Base-by-base conservation (phyloP, 805 yeast species). In the Starmerella stigmatis region DNA sequence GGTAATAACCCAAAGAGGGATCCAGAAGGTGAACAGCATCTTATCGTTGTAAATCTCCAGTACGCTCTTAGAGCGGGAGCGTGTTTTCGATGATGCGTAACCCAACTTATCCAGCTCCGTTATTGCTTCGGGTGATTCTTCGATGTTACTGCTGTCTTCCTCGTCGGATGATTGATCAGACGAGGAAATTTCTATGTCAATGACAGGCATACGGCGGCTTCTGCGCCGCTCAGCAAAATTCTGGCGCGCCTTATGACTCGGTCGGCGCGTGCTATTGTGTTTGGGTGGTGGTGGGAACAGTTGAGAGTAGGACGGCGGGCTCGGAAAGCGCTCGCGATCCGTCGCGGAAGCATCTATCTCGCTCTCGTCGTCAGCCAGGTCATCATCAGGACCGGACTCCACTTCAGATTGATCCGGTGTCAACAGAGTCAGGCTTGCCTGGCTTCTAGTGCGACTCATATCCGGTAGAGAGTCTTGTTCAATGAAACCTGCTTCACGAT, bases 1-100 rank as follows among this genome's bases (percentile, higher is more conserved):
- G 4, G 54, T 42, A 13, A 61, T 53, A 17, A 79, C 54, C 43
- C 85, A 64, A 30, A 83, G 72, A 12, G 96, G 96, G 47, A 86
- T 64, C 96, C 96, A 88, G 72, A 88, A 86, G 61, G 88, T 84
- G 49, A 85, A 65, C 51, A 88, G 69, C 84, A 86, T 81, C 58
- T 76, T 80, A 63, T 88, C 96, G 57, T 85, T 81, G 55, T 64
- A 66, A 47, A 74, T 65, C 41, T 68, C 70, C 54, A 67, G 68
- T 48, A 68, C 68, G 49, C 55, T 54, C 25, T 69, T 50, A n/a
- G 54, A 48, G 46, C 53, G 59, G 59, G 78, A 74, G 9, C 52
- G 54, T n/a, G 45, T 19, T 19, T 32, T 17, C 35, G 21, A 2
- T 11, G 23, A 6, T 8, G 10, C n/a, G n/a, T n/a, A n/a, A n/a